phyloP scores from a whole-genome alignment of 1,139 yeast species.

The Yamadazyma dushanensis region DNA sequence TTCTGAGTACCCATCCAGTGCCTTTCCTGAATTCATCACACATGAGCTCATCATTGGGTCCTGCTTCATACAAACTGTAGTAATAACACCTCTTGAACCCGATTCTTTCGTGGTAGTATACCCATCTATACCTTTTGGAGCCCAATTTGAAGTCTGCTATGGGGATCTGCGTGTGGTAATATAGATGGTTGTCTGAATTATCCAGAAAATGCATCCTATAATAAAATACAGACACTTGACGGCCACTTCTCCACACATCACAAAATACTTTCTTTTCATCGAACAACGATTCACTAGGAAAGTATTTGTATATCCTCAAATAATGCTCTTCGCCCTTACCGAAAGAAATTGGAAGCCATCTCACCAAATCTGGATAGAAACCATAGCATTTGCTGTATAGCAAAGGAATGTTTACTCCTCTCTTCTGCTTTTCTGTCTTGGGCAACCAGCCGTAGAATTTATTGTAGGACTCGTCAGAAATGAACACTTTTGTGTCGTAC shows the following conservation, averaged over 20 bases:
- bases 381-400: slow-evolving; percentile 1
- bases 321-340: slow-evolving; percentile 3
- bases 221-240: not conserved
- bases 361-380: not conserved
- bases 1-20: not conserved
- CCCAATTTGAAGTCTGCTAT: slow-evolving; percentile 5
- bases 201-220: slow-evolving; percentile 4
- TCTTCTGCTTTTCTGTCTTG: slow-evolving; percentile 2
- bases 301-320: slow-evolving; percentile 5
- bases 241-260: slow-evolving; percentile 2
- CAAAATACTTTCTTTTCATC: slow-evolving; percentile 4
- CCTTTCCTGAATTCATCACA: not conserved
- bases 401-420: slow-evolving; percentile 1
- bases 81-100: slow-evolving; percentile 1
- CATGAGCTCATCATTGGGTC: slow-evolving; percentile 2
- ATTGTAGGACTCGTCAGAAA: slow-evolving; percentile 4
- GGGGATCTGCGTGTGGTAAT: slow-evolving; percentile 4
- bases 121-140: slow-evolving; percentile 6
- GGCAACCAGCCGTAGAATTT: slow-evolving; percentile 7
- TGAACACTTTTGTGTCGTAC: slow-evolving; percentile 5
- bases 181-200: not conserved
- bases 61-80: slow-evolving; percentile 6
- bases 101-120: slow-evolving; percentile 4
- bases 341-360: not conserved
- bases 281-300: slow-evolving; percentile 1